Evolutionary conservation across 306 rosid species (phyloP).

Genomic region (Quercus alba): DNA sequence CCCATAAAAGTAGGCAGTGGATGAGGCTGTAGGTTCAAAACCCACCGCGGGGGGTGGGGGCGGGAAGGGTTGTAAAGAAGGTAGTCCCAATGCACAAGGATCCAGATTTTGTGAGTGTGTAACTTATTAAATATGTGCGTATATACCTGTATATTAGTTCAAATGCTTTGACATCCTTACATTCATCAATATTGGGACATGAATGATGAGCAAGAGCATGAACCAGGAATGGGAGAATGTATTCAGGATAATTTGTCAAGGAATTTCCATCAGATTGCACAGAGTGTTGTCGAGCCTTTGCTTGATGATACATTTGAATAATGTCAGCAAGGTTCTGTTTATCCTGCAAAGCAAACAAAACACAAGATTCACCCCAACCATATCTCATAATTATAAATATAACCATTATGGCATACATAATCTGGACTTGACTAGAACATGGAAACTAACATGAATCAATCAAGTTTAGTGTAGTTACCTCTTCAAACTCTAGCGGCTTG

Average conservation of each 20-base stretch:
- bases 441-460: slow-evolving; percentile 16
- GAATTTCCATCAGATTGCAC: slow-evolving; percentile 69
- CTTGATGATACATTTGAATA: slow-evolving; percentile 85
- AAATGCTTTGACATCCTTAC: slow-evolving; percentile 80
- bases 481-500: slow-evolving; percentile 61
- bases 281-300: slow-evolving; percentile 64
- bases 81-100: neutral
- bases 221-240: slow-evolving; percentile 77
- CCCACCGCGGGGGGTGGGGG: neutral
- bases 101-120: too few relatives aligned
- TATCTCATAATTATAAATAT: slow-evolving; percentile 10
- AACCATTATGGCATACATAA: neutral
- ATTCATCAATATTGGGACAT: slow-evolving; percentile 82
- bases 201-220: slow-evolving; percentile 85
- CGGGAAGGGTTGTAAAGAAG: neutral
- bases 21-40: neutral
- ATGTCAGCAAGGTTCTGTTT: slow-evolving; percentile 80
- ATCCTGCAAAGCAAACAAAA: slow-evolving; percentile 54
- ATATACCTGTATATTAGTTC: slow-evolving; percentile 73
- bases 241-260: slow-evolving; percentile 69
- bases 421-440: neutral
- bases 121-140: neutral
- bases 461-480: slow-evolving; percentile 45
- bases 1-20: neutral
- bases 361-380: slow-evolving; percentile 21